Evolutionary conservation across 257 asterid genomes (phyloP), one percentile per base, ranked within the genome.

Genomic region (Solanum pennellii): DNA sequence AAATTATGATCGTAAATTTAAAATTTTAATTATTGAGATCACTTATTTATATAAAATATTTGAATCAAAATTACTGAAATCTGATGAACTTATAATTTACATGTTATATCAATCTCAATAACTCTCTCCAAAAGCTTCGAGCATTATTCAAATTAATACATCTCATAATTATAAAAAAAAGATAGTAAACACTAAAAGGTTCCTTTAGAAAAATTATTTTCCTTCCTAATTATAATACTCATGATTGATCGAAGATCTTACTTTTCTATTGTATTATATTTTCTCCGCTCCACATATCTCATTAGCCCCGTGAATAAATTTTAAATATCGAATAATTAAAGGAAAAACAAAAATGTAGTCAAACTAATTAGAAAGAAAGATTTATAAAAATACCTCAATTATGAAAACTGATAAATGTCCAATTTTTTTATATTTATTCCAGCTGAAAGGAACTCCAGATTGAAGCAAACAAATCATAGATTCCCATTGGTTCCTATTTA

Each of bases 401-500:
- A 88, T 93, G 91, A 95, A 74, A 95, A 87, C 29, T 73, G 80
- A 73, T 35, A 93, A 91, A 76, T 96, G 92, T 8, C 97, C 98
- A 35, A 90, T 91, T 91, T 93, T 95, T 91, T 91, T 92, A 90
- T 93, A 91, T 93, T 92, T 93, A 74, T 95, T 94, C 79, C 88
- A 91, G 37, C 89, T 94, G 11, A 87, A 91, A 66, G 97, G 93
- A 74, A 87, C 82, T 1, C 62, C 89, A 6, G 98, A 94, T 90
- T 95, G 98, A 87, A 90, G 82, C 86, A 95, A 91, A 89, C 98
- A 95, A 65, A 95, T 90, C 98, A 95, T 93, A 5, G 98, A 95
- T 87, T 95, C 98, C 98, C 98, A 95, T n/a, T 94, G 98, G 83
- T 95, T 95, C 82, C 98, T 90, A 87, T 95, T 95, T 88, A 74